Conservation (phyloP, 2,329 filamentous ascomycete species). For the Diplodia corticola region DNA sequence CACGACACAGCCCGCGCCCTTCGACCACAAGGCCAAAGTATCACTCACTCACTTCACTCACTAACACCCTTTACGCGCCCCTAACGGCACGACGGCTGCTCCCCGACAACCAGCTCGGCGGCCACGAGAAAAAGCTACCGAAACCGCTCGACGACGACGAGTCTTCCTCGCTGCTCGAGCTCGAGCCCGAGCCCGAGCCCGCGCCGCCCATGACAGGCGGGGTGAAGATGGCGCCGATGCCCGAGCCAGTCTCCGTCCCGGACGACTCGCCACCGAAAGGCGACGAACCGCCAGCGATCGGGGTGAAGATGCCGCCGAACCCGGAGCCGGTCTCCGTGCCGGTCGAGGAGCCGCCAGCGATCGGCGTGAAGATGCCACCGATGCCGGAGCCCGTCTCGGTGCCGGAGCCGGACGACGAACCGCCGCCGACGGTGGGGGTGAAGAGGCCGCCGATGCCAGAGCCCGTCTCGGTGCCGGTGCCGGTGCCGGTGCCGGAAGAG, state of each 20-base stretch:
- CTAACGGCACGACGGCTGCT: background rate
- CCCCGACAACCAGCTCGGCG: background rate
- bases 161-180: too few species aligned
- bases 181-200: background rate
- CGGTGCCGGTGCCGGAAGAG: background rate
- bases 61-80: background rate
- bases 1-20: background rate
- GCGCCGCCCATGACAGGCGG: background rate
- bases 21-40: too few species aligned
- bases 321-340: background rate
- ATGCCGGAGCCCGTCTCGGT: background rate
- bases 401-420: background rate
- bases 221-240: background rate
- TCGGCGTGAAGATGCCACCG: background rate
- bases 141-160: background rate
- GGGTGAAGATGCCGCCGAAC: background rate
- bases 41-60: too few species aligned
- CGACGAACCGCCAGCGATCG: background rate
- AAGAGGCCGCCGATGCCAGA: background rate
- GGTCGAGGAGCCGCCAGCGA: background rate
- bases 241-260: background rate
- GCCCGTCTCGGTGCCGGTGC: background rate
- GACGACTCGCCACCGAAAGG: background rate
- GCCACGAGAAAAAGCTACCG: background rate
- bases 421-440: background rate